Percentiles rank a stretch among this genome's conserved stretches.
Conservation (phyloP, 768 basidiomycete genomes). For the Tylopilus vinaceipallidus region DNA sequence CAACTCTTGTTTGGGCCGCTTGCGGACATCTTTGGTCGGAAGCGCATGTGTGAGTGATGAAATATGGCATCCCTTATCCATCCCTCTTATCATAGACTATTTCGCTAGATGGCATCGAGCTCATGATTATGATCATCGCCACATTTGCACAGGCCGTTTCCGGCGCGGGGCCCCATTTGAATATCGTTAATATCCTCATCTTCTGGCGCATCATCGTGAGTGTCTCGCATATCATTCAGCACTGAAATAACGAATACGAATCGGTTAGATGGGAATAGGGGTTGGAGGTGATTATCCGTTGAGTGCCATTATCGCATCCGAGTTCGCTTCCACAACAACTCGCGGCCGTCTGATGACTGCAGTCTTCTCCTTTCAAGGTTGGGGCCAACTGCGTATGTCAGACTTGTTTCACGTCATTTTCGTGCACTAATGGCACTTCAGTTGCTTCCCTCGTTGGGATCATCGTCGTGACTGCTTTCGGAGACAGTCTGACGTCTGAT, state of each 20-base stretch:
- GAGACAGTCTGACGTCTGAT: constrained; percentile 42
- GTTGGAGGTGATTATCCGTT: constrained; percentile 88
- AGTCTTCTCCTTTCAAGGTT: constrained; percentile 82
- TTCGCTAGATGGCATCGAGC: constrained; percentile 44
- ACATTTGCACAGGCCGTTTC: constrained; percentile 79
- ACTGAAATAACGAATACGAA: constrained; percentile 22
- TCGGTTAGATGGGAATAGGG: constrained; percentile 65
- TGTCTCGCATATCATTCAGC: background rate
- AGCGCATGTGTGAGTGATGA: constrained; percentile 62
- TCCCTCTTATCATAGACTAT: background rate
- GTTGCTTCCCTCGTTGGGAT: constrained; percentile 64
- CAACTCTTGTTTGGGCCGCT: constrained; percentile 77
- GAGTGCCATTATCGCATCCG: constrained; percentile 80
- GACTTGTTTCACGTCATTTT: background rate
- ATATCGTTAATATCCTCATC: constrained; percentile 68
- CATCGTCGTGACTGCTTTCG: constrained; percentile 63
- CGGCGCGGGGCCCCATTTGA: constrained; percentile 57
- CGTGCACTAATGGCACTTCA: constrained; percentile 17
- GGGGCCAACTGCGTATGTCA: constrained; percentile 69
- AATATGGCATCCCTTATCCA: background rate
- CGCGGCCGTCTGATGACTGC: constrained; percentile 85
- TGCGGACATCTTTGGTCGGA: constrained; percentile 70
- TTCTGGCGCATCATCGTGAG: constrained; percentile 74
- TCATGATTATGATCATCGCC: constrained; percentile 73
- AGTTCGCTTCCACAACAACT: constrained; percentile 72